A percentile compares a stretch with the other conserved stretches of the same genome.
phyloP scores from a whole-genome alignment of 192 early-diverging fungal species.

The Entomortierella lignicola region DNA sequence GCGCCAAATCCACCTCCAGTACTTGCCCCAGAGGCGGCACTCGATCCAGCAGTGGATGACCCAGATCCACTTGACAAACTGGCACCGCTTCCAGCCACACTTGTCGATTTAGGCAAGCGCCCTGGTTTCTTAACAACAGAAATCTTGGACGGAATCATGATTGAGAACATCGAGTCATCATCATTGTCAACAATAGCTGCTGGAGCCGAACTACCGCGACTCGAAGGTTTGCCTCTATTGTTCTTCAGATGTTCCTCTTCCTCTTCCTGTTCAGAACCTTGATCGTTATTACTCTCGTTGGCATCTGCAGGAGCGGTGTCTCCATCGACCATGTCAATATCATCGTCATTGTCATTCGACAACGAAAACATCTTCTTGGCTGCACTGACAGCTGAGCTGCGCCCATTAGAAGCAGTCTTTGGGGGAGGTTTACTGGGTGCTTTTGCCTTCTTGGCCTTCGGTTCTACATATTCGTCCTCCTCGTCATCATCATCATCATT shows the following conservation, averaged over 20 bases:
- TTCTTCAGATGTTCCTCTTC: background rate
- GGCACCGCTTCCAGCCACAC: conserved; percentile 4
- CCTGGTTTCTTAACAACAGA: conserved; percentile 34
- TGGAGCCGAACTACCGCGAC: conserved; percentile 5
- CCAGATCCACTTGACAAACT: background rate
- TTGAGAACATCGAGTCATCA: conserved; percentile 49
- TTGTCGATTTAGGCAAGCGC: conserved; percentile 8
- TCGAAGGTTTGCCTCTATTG: background rate
- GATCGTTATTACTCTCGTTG: conserved; percentile 8
- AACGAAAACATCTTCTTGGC: conserved; percentile 52
- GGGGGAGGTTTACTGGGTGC: background rate
- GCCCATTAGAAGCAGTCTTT: background rate
- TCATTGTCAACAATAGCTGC: conserved; percentile 32
- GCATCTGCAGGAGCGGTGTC: background rate
- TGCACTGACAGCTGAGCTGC: conserved; percentile 15
- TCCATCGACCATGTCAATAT: conserved; percentile 6
- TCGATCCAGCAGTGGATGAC: background rate
- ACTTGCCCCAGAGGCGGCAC: conserved; percentile 2
- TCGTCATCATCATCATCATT: conserved; percentile 10
- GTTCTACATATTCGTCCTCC: conserved; percentile 32
- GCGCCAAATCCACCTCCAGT: conserved; percentile 4
- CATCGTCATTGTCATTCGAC: conserved; percentile 16
- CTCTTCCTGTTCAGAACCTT: background rate
- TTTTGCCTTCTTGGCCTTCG: conserved; percentile 13
- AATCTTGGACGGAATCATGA: conserved; percentile 37